Evolutionary conservation across 2,329 filamentous ascomycete species (phyloP).

Genomic region (Sclerotinia subarctica): DNA sequence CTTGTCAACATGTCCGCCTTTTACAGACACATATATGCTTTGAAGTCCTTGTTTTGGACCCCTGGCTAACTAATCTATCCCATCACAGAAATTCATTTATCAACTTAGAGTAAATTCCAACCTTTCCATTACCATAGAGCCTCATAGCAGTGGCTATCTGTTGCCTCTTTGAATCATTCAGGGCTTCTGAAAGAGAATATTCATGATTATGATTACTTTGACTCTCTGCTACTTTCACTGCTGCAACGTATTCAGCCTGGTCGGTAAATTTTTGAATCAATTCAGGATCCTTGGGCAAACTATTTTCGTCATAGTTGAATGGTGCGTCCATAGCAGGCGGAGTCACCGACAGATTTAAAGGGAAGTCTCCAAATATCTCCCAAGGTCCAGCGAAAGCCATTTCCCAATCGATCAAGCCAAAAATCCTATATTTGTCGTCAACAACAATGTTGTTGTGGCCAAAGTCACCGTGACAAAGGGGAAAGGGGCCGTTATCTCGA

Average conservation of each 20-base stretch:
- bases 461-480: slow-evolving; percentile 38
- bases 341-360: slow-evolving; percentile 15
- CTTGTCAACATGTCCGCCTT: no score
- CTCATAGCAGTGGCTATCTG: slow-evolving; percentile 20
- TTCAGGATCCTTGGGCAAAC: slow-evolving; percentile 11
- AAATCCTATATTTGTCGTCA: slow-evolving; percentile 31
- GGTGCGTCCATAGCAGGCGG: slow-evolving; percentile 20
- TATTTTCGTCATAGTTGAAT: slow-evolving; percentile 20
- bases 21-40: no score
- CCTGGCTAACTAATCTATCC: no score
- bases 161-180: slow-evolving; percentile 13
- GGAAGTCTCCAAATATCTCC: slow-evolving; percentile 11
- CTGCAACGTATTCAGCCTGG: slow-evolving; percentile 7
- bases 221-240: slow-evolving; percentile 11
- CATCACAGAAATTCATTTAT: no score
- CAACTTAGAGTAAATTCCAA: slow-evolving; percentile 6
- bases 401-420: slow-evolving; percentile 40
- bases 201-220: slow-evolving; percentile 7
- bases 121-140: slow-evolving; percentile 19
- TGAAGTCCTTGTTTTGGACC: no score
- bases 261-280: slow-evolving; percentile 10
- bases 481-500: slow-evolving; percentile 36
- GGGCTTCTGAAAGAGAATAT: slow-evolving; percentile 2
- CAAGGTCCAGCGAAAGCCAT: slow-evolving; percentile 24
- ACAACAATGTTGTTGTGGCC: slow-evolving; percentile 38